A percentile compares a stretch with the other conserved stretches of the same genome.
Evolutionary conservation across 1,139 yeast genomes (phyloP).

Genomic region (Saccharomyces pastorianus): DNA sequence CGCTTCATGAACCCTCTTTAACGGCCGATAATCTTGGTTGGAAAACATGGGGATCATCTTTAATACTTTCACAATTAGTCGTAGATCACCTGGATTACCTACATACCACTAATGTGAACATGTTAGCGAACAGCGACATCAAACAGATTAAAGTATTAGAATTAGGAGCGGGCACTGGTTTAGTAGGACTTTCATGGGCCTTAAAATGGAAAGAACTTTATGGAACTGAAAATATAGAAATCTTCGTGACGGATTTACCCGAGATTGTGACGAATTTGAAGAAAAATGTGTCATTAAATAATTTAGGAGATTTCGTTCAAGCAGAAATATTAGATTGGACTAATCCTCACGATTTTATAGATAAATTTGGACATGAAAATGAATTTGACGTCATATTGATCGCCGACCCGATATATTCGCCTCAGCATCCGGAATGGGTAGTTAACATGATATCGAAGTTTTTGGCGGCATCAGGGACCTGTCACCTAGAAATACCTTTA

Average conservation of each 20-base stretch:
- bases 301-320: slow-evolving; percentile 26
- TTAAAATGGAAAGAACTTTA: slow-evolving; percentile 22
- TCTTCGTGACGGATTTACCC: slow-evolving; percentile 67
- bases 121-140: slow-evolving; percentile 42
- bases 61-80: slow-evolving; percentile 51
- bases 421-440: slow-evolving; percentile 71
- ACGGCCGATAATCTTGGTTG: slow-evolving; percentile 83
- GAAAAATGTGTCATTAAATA: slow-evolving; percentile 50
- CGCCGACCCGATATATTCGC: slow-evolving; percentile 85
- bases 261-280: slow-evolving; percentile 65
- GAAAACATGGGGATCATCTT: slow-evolving; percentile 93
- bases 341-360: slow-evolving; percentile 40
- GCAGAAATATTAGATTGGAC: slow-evolving; percentile 74
- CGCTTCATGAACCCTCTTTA: slow-evolving; percentile 71
- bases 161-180: slow-evolving; percentile 90
- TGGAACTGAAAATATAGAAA: slow-evolving; percentile 35
- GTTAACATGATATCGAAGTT: slow-evolving; percentile 46
- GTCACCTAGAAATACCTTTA: slow-evolving; percentile 68
- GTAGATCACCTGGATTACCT: slow-evolving; percentile 15
- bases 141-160: slow-evolving; percentile 43
- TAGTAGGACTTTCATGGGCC: slow-evolving; percentile 67
- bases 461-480: slow-evolving; percentile 36
- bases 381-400: slow-evolving; percentile 53
- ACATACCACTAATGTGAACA: slow-evolving; percentile 8
- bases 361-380: slow-evolving; percentile 21